These are phyloP conservation scores for Lentithecium fluviatile DNA, from an alignment of 495 filamentous ascomycete species.

Conservation along the genomic window DNA sequence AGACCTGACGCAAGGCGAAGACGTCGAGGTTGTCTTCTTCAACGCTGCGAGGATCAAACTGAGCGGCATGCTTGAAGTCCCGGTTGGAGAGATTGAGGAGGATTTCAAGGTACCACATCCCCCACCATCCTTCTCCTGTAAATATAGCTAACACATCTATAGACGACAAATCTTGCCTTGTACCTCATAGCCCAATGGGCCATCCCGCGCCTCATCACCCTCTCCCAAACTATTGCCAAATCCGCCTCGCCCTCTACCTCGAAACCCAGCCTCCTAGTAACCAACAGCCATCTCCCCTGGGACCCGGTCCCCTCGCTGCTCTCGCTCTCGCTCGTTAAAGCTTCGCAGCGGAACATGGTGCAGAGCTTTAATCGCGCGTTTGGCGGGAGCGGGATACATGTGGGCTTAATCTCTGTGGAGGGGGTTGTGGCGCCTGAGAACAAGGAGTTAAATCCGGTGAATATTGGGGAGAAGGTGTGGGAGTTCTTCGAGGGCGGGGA, in stretches of 20 bases:
- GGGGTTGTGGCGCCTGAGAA: slow-evolving; percentile 42
- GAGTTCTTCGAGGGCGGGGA: slow-evolving; percentile 40
- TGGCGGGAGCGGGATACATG: slow-evolving; percentile 40
- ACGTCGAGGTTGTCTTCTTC: slow-evolving; percentile 44
- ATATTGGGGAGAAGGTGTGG: slow-evolving; percentile 46
- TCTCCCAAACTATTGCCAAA: slow-evolving; percentile 15
- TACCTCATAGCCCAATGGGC: slow-evolving; percentile 41
- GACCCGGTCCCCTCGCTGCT: slow-evolving; percentile 45
- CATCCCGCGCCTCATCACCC: slow-evolving; percentile 45
- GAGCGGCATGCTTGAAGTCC: slow-evolving; percentile 36
- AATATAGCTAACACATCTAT: not conserved
- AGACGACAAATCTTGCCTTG: slow-evolving; percentile 46
- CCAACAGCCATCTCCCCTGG: slow-evolving; percentile 41
- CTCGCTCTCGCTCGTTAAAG: slow-evolving; percentile 46
- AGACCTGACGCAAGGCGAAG: slow-evolving; percentile 27
- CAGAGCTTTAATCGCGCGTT: slow-evolving; percentile 39
- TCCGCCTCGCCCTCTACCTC: slow-evolving; percentile 19
- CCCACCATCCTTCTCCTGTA: not conserved
- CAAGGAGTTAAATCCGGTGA: slow-evolving; percentile 40
- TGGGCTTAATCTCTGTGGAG: slow-evolving; percentile 44
- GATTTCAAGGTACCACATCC: slow-evolving; percentile 42
- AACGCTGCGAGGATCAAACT: slow-evolving; percentile 46
- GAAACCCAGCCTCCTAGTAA: slow-evolving; percentile 44
- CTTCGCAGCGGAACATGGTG: slow-evolving; percentile 46
- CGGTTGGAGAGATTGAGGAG: slow-evolving; percentile 43